A percentile compares a stretch with the other conserved stretches of the same genome.
Conservation (phyloP, 1,284 basidiomycete genomes). For the Cryptococcus jaspeensis region DNA sequence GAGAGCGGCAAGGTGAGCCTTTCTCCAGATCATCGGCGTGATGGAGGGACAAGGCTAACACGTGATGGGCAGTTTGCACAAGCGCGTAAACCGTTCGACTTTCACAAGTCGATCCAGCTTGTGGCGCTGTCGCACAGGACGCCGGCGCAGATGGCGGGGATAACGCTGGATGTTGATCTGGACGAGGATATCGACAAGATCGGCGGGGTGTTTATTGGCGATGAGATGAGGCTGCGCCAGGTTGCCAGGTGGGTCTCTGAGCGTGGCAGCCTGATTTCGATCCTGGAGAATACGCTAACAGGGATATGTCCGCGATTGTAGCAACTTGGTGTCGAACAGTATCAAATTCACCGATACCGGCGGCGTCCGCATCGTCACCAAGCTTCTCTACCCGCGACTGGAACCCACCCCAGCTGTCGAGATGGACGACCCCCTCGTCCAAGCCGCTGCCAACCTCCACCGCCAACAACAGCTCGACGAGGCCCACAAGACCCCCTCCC, state of each 20-base stretch:
- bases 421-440: constrained; percentile 29
- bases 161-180: constrained; percentile 67
- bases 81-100: constrained; percentile 65
- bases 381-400: constrained; percentile 43
- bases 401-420: constrained; percentile 34
- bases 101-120: constrained; percentile 78
- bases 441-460: constrained; percentile 32
- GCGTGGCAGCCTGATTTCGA: neutral
- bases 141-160: constrained; percentile 67
- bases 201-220: constrained; percentile 54
- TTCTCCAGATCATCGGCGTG: too few relatives aligned
- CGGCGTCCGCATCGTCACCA: constrained; percentile 45
- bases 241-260: constrained; percentile 62
- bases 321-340: constrained; percentile 53
- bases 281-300: neutral
- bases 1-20: constrained; percentile 47
- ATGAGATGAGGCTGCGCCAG: constrained; percentile 69
- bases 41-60: neutral
- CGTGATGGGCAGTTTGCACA: constrained; percentile 22
- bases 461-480: constrained; percentile 26
- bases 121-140: constrained; percentile 73
- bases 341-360: constrained; percentile 72
- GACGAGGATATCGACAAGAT: constrained; percentile 73
- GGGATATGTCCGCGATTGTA: constrained; percentile 4
- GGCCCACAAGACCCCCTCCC: neutral